Base-by-base conservation (phyloP, 1,139 yeast genomes). In the Kazachstania sp. region DNA sequence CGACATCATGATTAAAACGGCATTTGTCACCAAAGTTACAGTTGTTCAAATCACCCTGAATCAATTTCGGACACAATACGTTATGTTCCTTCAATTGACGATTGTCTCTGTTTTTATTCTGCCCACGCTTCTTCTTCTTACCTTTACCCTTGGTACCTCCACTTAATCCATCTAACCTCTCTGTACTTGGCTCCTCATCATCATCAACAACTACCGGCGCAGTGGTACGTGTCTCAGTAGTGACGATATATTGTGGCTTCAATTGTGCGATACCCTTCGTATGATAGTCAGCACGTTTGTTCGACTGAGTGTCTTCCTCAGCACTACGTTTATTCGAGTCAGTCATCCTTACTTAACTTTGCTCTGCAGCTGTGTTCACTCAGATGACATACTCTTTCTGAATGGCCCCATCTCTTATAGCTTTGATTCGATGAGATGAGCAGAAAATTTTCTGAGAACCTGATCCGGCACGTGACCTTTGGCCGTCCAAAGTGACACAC, bases 31-130 rank as follows among this genome's bases (percentile, higher is more conserved):
- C 95, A 63, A 74, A 85, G 16, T 71, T 67, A 65, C 97, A 88
- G 43, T 65, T 73, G 50, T 71, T 35, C 45, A 68, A 66, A 8
- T 70, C 72, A 37, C 84, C 83, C 47, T 60, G 54, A 69, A 66
- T 61, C 59, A 81, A 69, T 15, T 81, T 67, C 1, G 82, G 69
- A 67, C 97, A 92, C 45, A 90, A 67, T 57, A 81, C 75, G 44
- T 85, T 67, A 6, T 72, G 73, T 52, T 84, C 95, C 50, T 75
- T 78, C 26, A 68, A 72, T 65, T 87, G 96, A 49, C 75, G 77
- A 56, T 88, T 73, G 55, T 86, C 92, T 58, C 98, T 74, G 54
- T 80, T 79, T 66, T 92, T 90, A 67, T 92, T 92, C 68, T 92
- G 97, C 1, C 98, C 98, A 45, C 90, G 72, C 49, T 69, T 65